These are phyloP conservation scores for Alternaria arbusti DNA, from an alignment of 2,329 filamentous ascomycete genomes.

Conservation along the genomic window DNA sequence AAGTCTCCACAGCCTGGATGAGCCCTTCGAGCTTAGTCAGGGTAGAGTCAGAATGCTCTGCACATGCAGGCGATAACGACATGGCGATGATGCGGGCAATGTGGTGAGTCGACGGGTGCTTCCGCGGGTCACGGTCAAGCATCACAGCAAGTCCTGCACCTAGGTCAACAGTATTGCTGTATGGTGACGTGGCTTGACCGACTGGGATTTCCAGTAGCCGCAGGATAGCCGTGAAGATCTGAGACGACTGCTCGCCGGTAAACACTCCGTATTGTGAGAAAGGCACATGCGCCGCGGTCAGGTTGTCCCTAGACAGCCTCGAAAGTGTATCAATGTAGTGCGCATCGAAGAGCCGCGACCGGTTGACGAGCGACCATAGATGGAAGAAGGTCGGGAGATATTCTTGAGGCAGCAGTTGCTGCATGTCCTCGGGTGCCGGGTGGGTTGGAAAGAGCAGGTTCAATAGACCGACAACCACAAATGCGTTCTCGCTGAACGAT, in stretches of 20 bases:
- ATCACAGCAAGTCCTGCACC: slow-evolving; percentile 82
- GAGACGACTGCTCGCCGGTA: slow-evolving; percentile 86
- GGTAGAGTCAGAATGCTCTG: slow-evolving; percentile 79
- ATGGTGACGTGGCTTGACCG: slow-evolving; percentile 92
- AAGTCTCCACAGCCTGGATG: slow-evolving; percentile 94
- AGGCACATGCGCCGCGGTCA: slow-evolving; percentile 74
- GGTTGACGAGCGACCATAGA: slow-evolving; percentile 89
- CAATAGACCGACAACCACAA: slow-evolving; percentile 86
- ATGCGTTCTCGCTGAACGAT: slow-evolving; percentile 89
- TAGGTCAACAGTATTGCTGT: slow-evolving; percentile 79
- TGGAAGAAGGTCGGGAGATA: slow-evolving; percentile 96
- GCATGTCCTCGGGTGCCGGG: slow-evolving; percentile 72
- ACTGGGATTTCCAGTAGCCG: slow-evolving; percentile 94
- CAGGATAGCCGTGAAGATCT: slow-evolving; percentile 90
- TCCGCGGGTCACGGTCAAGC: slow-evolving; percentile 90
- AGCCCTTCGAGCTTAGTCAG: slow-evolving; percentile 86
- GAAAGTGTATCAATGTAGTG: slow-evolving; percentile 91
- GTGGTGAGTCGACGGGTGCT: slow-evolving; percentile 89
- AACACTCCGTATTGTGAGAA: slow-evolving; percentile 91
- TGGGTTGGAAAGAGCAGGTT: slow-evolving; percentile 88
- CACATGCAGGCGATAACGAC: slow-evolving; percentile 84
- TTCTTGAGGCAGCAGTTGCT: slow-evolving; percentile 82
- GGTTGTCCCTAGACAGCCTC: slow-evolving; percentile 81
- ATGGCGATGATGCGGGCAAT: slow-evolving; percentile 92
- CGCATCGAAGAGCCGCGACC: slow-evolving; percentile 85